Percentiles rank a stretch among this genome's conserved stretches.
phyloP scores from a whole-genome alignment of 2,329 filamentous ascomycete genomes.

The Cladophialophora chaetospira region DNA sequence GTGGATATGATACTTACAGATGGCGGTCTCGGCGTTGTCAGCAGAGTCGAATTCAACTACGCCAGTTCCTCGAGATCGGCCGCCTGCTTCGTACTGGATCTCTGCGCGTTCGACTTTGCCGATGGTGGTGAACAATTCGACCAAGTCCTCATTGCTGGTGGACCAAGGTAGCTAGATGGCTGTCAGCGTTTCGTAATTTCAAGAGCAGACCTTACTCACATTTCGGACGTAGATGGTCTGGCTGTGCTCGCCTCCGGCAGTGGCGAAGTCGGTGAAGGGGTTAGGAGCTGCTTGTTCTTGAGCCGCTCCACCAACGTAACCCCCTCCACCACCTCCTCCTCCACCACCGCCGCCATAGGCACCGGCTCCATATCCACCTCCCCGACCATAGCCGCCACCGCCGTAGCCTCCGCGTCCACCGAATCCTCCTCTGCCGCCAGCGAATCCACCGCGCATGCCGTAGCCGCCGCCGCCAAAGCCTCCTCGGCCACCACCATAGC shows the following conservation, averaged over 20 bases:
- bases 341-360: conserved; percentile 12
- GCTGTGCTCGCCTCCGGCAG: conserved; percentile 78
- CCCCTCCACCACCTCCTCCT: conserved; percentile 41
- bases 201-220: conserved; percentile 60
- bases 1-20: conserved; percentile 51
- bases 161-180: conserved; percentile 84
- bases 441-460: conserved; percentile 57
- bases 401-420: conserved; percentile 32
- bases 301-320: conserved; percentile 37
- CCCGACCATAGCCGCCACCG: conserved; percentile 24
- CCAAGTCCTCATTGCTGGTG: conserved; percentile 94
- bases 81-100: conserved; percentile 97
- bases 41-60: conserved; percentile 89
- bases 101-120: conserved; percentile 98
- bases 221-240: conserved; percentile 94
- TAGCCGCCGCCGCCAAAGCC: conserved; percentile 49
- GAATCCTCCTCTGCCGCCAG: conserved; percentile 48
- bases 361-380: conserved; percentile 40
- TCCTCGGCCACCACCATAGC: conserved; percentile 44
- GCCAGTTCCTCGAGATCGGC: conserved; percentile 89
- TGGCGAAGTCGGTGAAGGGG: conserved; percentile 90
- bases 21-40: conserved; percentile 87
- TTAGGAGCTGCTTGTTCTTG: conserved; percentile 62
- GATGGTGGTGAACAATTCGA: conserved; percentile 96
- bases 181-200: conserved; percentile 32